phyloP scores from a whole-genome alignment of 2,329 filamentous ascomycete genomes.

The Exophiala dermatitidis region DNA sequence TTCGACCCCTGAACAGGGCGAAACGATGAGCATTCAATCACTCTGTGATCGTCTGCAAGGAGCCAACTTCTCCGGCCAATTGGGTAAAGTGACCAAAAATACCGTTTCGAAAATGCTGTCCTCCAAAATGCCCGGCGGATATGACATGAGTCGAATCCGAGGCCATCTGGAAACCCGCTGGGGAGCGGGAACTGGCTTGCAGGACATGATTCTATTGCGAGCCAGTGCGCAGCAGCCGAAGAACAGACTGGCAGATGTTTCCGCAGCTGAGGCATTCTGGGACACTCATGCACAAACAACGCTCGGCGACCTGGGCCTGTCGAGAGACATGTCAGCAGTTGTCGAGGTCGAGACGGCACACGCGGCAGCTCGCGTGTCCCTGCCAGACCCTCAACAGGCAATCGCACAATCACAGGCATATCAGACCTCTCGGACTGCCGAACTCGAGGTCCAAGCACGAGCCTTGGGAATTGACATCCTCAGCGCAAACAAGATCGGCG shows the following conservation, averaged over 20 bases:
- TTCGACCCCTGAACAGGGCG: slow-evolving; percentile 94
- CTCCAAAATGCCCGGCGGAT: slow-evolving; percentile 98
- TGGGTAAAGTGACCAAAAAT: slow-evolving; percentile 92
- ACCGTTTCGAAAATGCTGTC: slow-evolving; percentile 91
- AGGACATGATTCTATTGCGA: slow-evolving; percentile 82
- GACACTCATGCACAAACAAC: slow-evolving; percentile 55
- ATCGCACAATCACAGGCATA: too few species aligned
- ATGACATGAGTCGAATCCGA: slow-evolving; percentile 92
- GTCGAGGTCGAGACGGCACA: too few species aligned
- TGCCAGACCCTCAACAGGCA: too few species aligned
- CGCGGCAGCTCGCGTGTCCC: too few species aligned
- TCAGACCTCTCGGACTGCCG: slow-evolving; percentile 60
- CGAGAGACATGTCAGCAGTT: too few species aligned
- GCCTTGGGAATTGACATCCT: slow-evolving; percentile 97
- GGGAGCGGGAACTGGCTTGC: slow-evolving; percentile 77
- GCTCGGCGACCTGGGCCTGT: too few species aligned
- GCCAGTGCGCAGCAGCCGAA: slow-evolving; percentile 89
- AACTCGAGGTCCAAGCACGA: slow-evolving; percentile 86
- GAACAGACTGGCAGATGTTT: slow-evolving; percentile 78
- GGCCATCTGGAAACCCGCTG: slow-evolving; percentile 94
- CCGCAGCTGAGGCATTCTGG: slow-evolving; percentile 84
- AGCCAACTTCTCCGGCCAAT: slow-evolving; percentile 87
- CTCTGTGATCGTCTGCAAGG: slow-evolving; percentile 91
- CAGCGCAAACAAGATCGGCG: slow-evolving; percentile 88
- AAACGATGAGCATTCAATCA: slow-evolving; percentile 94